A percentile compares a stretch with the other conserved stretches of the same genome.
These are phyloP conservation scores for Clohesyomyces aquaticus DNA, from an alignment of 495 filamentous ascomycete species.

Conservation along the genomic window DNA sequence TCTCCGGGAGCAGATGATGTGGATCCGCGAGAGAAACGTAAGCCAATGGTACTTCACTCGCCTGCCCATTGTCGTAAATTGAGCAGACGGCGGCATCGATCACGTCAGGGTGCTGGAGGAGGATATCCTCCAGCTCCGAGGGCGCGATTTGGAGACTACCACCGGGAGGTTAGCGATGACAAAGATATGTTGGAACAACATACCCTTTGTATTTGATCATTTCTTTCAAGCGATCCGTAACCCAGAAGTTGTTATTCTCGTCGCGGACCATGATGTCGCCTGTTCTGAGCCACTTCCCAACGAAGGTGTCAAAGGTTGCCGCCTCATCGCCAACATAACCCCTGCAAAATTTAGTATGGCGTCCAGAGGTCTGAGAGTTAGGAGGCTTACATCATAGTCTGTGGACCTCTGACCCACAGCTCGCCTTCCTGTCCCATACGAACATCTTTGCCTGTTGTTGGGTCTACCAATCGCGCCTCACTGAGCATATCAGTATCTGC, in stretches of 20 bases:
- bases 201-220: constrained; percentile 37
- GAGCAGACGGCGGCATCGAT: constrained; percentile 30
- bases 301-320: constrained; percentile 25
- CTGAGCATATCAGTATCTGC: background rate
- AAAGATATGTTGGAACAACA: background rate
- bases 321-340: constrained; percentile 22
- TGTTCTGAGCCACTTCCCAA: constrained; percentile 29
- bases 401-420: constrained; percentile 21
- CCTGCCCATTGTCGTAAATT: constrained; percentile 14
- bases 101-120: constrained; percentile 26
- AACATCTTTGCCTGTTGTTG: constrained; percentile 19
- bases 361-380: background rate
- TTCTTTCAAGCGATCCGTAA: constrained; percentile 32
- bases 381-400: constrained; percentile 18
- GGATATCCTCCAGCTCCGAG: constrained; percentile 29
- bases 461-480: constrained; percentile 30
- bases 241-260: constrained; percentile 22
- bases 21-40: constrained; percentile 22
- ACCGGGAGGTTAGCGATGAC: background rate
- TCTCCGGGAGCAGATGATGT: background rate
- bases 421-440: constrained; percentile 19
- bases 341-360: background rate
- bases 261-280: constrained; percentile 27
- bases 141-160: constrained; percentile 26
- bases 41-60: constrained; percentile 26